Evolutionary conservation across 805 yeast genomes (phyloP), one percentile per base, ranked within the genome.

Genomic region (Pichia deserticola): DNA sequence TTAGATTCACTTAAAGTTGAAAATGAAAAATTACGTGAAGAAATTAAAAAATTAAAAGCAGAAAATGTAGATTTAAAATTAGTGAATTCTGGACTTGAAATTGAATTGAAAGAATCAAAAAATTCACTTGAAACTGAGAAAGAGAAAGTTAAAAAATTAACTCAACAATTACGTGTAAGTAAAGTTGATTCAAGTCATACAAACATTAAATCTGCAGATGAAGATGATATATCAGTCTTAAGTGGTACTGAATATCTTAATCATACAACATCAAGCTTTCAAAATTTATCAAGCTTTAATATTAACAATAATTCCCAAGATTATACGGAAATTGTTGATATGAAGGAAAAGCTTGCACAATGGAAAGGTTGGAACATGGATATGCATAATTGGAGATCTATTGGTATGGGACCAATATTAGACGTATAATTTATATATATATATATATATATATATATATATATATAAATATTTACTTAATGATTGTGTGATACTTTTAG

Each of bases 341-440:
- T 79, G 54, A 71, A 76, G 54, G 82, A 80, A 48, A 72, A 76
- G 42, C 66, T 90, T 55, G 71, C 74, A 61, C 80, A 79, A 55
- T 90, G 95, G 95, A 82, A 81, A 55, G 81, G 79, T 44, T 90
- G 90, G 89, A 88, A 84, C 60, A 76, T 89, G 3, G 96, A 90
- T 60, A 86, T 90, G 95, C 75, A 87, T 29, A 58, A 63, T 12
- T 90, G 97, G 97, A 75, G 84, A 60, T 77, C 82, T 46, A 71
- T 79, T 15, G 89, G 88, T 1, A 69, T 76, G 46, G 89, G 89
- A 3, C 82, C 86, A 4, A 61, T 75, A 5, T 69, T 83, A 12
- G 81, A 79, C 42, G 11, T 49, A 10, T 49, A 32, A 33, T 10
- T 12, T 15, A n/a, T 25, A 3, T n/a, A 37, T 41, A 41, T 5